phyloP scores from a whole-genome alignment of 169 alveolate genomes.

The Plasmodium adleri region DNA sequence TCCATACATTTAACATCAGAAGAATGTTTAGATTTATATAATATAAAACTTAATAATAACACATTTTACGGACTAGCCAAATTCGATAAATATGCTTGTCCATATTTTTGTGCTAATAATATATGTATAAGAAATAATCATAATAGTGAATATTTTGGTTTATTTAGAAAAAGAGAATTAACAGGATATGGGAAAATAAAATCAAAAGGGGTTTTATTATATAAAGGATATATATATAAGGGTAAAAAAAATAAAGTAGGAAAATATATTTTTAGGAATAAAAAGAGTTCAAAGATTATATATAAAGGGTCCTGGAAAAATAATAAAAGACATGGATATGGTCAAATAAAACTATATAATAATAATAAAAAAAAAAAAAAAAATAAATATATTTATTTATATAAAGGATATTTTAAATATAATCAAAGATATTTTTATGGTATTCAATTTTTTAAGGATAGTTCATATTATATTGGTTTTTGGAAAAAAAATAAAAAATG shows the following conservation, averaged over 20 bases:
- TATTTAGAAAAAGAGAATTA: slow-evolving; percentile 22
- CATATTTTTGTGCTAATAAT: slow-evolving; percentile 4
- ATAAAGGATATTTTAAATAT: slow-evolving; percentile 43
- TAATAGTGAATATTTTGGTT: slow-evolving; percentile 9
- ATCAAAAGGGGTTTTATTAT: neutral
- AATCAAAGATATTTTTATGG: slow-evolving; percentile 51
- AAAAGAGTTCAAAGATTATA: neutral
- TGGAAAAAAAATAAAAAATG: slow-evolving; percentile 40
- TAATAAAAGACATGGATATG: slow-evolving; percentile 47
- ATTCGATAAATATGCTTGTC: slow-evolving; percentile 19
- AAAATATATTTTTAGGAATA: neutral
- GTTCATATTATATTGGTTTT: slow-evolving; percentile 38
- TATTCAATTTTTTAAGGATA: slow-evolving; percentile 13
- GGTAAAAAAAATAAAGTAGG: slow-evolving; percentile 10
- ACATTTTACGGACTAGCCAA: slow-evolving; percentile 7
- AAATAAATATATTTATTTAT: neutral
- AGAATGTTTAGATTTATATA: slow-evolving; percentile 13
- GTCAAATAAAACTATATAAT: slow-evolving; percentile 2
- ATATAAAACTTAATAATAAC: slow-evolving; percentile 14
- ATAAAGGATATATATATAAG: slow-evolving; percentile 31
- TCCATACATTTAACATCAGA: slow-evolving; percentile 15
- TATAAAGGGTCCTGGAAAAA: slow-evolving; percentile 33
- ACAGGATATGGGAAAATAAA: slow-evolving; percentile 38
- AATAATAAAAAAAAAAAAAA: neutral
- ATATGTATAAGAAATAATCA: neutral